These are phyloP conservation scores for Botrytis tulipae DNA, from an alignment of 2,329 filamentous ascomycete species.

Conservation along the genomic window DNA sequence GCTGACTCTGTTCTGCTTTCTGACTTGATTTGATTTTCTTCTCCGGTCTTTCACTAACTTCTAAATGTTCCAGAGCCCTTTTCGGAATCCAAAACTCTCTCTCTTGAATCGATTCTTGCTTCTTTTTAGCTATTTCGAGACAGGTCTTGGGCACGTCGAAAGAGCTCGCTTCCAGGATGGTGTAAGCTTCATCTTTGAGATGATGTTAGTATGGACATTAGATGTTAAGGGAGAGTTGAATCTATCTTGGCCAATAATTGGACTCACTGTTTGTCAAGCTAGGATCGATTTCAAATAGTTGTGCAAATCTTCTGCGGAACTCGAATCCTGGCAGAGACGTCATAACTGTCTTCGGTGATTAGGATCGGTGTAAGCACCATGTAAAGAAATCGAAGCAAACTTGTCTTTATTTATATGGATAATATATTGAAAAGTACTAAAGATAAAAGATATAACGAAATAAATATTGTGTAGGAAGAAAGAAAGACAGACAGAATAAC, in stretches of 20 bases:
- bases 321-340: not conserved
- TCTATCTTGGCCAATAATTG: not conserved
- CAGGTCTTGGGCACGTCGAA: not conserved
- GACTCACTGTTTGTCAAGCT: not conserved
- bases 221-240: not conserved
- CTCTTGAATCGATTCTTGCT: not conserved
- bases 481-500: not conserved
- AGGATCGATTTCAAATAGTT: not conserved
- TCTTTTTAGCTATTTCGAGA: not conserved
- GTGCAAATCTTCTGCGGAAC: not conserved
- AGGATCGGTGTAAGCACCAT: not conserved
- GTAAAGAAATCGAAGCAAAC: not conserved
- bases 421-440: not conserved
- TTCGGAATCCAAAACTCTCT: not conserved
- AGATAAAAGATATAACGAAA: not conserved
- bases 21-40: not conserved
- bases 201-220: not conserved
- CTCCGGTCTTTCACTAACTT: not conserved
- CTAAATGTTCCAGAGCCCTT: not conserved
- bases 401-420: not conserved
- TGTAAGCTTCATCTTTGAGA: not conserved
- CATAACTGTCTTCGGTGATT: not conserved
- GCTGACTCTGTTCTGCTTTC: not conserved
- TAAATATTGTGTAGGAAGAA: not conserved
- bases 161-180: not conserved